Evolutionary conservation across 768 basidiomycete species (phyloP).

Genomic region (Panellus pusillus): DNA sequence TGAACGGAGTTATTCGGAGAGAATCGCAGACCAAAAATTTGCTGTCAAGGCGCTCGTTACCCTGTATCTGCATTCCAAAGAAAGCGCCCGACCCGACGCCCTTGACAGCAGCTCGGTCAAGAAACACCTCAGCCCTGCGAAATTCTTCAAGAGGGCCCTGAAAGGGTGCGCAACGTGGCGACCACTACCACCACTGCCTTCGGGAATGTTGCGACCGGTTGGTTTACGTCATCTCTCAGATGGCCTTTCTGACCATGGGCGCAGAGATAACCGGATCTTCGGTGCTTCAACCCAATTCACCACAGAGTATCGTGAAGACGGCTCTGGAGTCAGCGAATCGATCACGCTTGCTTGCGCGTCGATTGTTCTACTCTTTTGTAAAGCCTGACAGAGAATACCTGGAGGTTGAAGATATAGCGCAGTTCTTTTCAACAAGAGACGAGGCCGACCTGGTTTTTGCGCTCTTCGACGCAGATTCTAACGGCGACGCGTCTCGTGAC

Average conservation of each 20-base stretch:
- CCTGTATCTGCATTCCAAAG: constrained; percentile 76
- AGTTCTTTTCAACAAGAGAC: constrained; percentile 66
- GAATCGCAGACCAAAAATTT: constrained; percentile 81
- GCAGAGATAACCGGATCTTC: constrained; percentile 40
- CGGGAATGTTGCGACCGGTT: constrained; percentile 53
- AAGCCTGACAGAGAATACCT: constrained; percentile 59
- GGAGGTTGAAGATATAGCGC: constrained; percentile 65
- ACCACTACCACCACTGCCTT: constrained; percentile 78
- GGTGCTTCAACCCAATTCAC: constrained; percentile 87
- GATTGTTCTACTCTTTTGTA: constrained; percentile 84
- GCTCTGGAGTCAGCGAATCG: constrained; percentile 82
- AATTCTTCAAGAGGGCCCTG: constrained; percentile 68
- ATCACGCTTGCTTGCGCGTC: constrained; percentile 76
- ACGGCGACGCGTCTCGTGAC: constrained; percentile 70
- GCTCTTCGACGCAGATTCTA: constrained; percentile 69
- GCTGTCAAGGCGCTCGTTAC: constrained; percentile 69
- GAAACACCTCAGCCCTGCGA: constrained; percentile 52
- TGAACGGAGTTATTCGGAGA: constrained; percentile 76
- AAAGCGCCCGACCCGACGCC: constrained; percentile 70
- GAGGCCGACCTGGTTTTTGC: constrained; percentile 67
- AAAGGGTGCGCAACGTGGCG: constrained; percentile 68
- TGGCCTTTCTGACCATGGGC: not conserved
- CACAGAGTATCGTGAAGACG: constrained; percentile 75
- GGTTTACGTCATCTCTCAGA: not conserved
- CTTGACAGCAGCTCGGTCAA: constrained; percentile 41